phyloP scores from a whole-genome alignment of 345 rosid genomes.

The Capsella bursapastoris region DNA sequence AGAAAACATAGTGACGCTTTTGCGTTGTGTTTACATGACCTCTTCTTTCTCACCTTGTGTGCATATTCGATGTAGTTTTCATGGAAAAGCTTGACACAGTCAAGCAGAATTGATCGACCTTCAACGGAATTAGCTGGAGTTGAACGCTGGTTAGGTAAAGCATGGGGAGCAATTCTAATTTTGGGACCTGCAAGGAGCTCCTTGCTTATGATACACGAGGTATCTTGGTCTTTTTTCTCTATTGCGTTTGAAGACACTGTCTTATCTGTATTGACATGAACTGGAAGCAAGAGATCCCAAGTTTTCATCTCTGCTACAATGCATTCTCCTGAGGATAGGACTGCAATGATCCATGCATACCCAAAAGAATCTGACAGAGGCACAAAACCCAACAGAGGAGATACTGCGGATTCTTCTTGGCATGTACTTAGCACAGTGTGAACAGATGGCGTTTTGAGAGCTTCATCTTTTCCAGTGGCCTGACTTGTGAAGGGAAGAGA shows the following conservation, averaged over 20 bases:
- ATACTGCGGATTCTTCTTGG: slow-evolving; percentile 61
- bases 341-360: slow-evolving; percentile 84
- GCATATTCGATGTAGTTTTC: slow-evolving; percentile 95
- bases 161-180: slow-evolving; percentile 73
- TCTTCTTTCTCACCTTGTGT: slow-evolving; percentile 71
- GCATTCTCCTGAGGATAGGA: slow-evolving; percentile 72
- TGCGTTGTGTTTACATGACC: background rate
- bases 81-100: slow-evolving; percentile 89
- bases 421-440: slow-evolving; percentile 87
- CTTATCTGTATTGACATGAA: slow-evolving; percentile 56
- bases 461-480: slow-evolving; percentile 70
- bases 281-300: slow-evolving; percentile 84
- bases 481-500: slow-evolving; percentile 95
- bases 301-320: slow-evolving; percentile 86
- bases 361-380: slow-evolving; percentile 86
- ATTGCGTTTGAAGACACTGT: slow-evolving; percentile 41
- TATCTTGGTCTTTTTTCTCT: slow-evolving; percentile 54
- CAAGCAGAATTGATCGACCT: slow-evolving; percentile 83
- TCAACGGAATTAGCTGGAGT: slow-evolving; percentile 86
- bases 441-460: slow-evolving; percentile 76
- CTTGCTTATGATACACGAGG: slow-evolving; percentile 74
- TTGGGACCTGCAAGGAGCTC: slow-evolving; percentile 90
- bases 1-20: slow-evolving; percentile 15
- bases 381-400: slow-evolving; percentile 69
- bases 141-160: slow-evolving; percentile 72